Percentiles rank a stretch among this genome's conserved stretches.
Conservation (phyloP, 2,329 filamentous ascomycete species). For the Beauveria varroae region DNA sequence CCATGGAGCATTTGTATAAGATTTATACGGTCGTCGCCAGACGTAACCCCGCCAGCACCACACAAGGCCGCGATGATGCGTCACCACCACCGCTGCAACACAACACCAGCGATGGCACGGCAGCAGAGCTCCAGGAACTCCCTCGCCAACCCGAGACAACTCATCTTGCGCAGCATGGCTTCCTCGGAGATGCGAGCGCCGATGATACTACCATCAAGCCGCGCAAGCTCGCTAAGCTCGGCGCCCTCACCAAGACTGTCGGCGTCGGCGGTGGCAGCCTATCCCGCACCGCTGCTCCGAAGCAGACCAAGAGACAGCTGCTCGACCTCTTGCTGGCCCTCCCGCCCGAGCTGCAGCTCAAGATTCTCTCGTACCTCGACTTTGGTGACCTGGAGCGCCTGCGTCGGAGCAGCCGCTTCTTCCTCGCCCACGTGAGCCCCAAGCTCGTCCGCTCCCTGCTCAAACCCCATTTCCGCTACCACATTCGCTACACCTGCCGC, state of each 20-base stretch:
- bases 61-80: not conserved
- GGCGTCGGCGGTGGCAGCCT: not conserved
- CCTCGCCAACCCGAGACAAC: not conserved
- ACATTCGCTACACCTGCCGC: slow-evolving; percentile 32
- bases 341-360: slow-evolving; percentile 34
- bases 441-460: slow-evolving; percentile 28
- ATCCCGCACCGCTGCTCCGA: not conserved
- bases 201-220: not conserved
- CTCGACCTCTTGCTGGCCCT: slow-evolving; percentile 24
- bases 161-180: not conserved
- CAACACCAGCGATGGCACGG: not conserved
- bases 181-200: not conserved
- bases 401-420: slow-evolving; percentile 31
- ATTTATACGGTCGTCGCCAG: not conserved
- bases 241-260: not conserved
- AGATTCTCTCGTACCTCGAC: slow-evolving; percentile 31
- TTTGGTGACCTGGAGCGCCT: slow-evolving; percentile 37
- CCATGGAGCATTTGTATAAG: not conserved
- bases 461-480: slow-evolving; percentile 21
- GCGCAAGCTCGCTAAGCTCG: not conserved
- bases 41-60: not conserved
- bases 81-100: not conserved
- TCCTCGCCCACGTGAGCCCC: slow-evolving; percentile 28
- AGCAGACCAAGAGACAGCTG: not conserved
- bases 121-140: not conserved